Base-by-base conservation (phyloP, 495 filamentous ascomycete species). In the Chaetomium fimeti region DNA sequence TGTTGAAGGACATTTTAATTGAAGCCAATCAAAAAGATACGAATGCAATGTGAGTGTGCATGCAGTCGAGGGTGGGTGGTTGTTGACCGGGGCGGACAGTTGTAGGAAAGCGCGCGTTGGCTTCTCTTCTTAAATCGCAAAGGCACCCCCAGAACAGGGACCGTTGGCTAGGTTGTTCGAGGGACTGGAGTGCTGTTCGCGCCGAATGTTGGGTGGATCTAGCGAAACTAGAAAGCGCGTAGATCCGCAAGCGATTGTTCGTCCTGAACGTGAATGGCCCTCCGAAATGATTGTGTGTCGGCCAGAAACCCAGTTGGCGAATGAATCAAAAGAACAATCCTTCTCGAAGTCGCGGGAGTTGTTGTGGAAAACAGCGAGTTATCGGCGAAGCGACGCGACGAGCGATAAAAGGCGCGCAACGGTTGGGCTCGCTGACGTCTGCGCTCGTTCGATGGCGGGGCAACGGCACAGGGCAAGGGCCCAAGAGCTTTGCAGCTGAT, bases 371-470 rank as follows among this genome's bases (percentile, higher is more conserved):
- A 22, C 15, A 24, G 55, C 22, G 15, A 25, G 5, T 27, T 15
- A 18, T 58, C 38, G 55, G 38, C 20, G 24, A 4, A 28, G 55
- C 55, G 55, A 58, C 36, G 55, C 55, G 55, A 58, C 55, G 2
- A 25, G 22, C 22, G 43, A 45, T 27, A 27, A 32, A 32, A n/a
- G 55, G 55, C 24, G 55, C 36, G 38, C 55, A 22, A 5, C 2
- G 13, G 36, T 55, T 55, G 55, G 54, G 38, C 55, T 43, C 9
- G 22, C 22, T 58, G 38, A 43, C 22, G 55, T 58, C 55, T 22
- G 27, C 38, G 55, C 11, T 56, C 55, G 57, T 20, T 47, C 25
- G 42, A 42, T 48, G 57, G 57, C 57, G 57, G 57, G 57, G 57
- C 57, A 59, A 59, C 57, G 24, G 57, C 57, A 48, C 13, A 40